phyloP scores from a whole-genome alignment of 2,329 filamentous ascomycete genomes.

The Cladosporium sp. region DNA sequence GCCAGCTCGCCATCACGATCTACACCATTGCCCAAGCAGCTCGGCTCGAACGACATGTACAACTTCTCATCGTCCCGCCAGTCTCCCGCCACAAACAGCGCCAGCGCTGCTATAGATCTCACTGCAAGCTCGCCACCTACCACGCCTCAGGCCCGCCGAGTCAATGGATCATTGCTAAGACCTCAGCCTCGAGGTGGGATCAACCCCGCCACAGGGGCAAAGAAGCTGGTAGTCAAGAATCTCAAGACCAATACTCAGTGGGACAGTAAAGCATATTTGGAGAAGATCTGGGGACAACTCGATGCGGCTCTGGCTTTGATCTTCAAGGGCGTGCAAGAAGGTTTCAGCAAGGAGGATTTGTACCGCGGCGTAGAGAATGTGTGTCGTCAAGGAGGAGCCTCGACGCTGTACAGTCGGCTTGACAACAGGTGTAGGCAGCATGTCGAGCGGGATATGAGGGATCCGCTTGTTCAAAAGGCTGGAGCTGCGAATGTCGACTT shows the following conservation, averaged over 20 bases:
- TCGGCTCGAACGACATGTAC: conserved; percentile 55
- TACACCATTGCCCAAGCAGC: conserved; percentile 27
- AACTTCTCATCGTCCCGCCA: conserved; percentile 45
- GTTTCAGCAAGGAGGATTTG: conserved; percentile 77
- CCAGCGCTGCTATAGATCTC: conserved; percentile 44
- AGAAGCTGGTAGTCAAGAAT: conserved; percentile 93
- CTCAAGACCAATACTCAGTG: conserved; percentile 66
- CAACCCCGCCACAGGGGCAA: conserved; percentile 74
- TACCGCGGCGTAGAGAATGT: conserved; percentile 91
- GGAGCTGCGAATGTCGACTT: conserved; percentile 64
- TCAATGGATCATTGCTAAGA: conserved; percentile 31
- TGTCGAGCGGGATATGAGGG: conserved; percentile 58
- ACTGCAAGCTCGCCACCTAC: conserved; percentile 43
- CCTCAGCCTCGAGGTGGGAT: conserved; percentile 47
- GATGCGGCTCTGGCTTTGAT: conserved; percentile 72
- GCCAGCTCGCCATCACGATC: conserved; percentile 27
- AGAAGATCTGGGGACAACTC: conserved; percentile 72
- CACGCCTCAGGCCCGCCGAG: conserved; percentile 29
- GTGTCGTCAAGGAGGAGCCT: conserved; percentile 75
- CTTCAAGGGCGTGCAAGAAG: conserved; percentile 63
- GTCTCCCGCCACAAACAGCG: conserved; percentile 39
- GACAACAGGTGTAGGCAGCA: conserved; percentile 67
- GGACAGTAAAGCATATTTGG: conserved; percentile 76
- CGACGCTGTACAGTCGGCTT: conserved; percentile 67
- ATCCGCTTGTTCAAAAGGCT: conserved; percentile 58